phyloP scores from a whole-genome alignment of 306 rosid species.

The Acacia crassicarpa region DNA sequence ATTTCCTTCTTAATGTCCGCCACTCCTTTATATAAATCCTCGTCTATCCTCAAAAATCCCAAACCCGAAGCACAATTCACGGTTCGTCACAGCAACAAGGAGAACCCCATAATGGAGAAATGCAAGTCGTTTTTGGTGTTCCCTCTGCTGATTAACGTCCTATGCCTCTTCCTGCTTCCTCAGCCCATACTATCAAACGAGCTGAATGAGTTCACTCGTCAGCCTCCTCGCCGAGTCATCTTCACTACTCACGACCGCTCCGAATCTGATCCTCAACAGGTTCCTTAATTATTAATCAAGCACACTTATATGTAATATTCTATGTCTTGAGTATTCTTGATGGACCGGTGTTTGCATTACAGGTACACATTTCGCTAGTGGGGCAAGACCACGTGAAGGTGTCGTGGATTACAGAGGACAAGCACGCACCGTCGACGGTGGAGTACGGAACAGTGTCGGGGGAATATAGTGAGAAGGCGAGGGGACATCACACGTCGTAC shows the following conservation, averaged over 20 bases:
- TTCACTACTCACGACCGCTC: slow-evolving; percentile 37
- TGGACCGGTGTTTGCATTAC: neutral
- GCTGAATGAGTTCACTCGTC: slow-evolving; percentile 30
- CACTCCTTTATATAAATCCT: slow-evolving; percentile 1
- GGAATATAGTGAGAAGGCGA: slow-evolving; percentile 30
- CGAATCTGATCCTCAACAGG: slow-evolving; percentile 52
- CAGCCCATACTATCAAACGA: slow-evolving; percentile 27
- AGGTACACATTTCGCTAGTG: slow-evolving; percentile 71
- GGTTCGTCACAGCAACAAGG: neutral
- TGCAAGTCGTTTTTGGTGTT: neutral
- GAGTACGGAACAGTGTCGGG: slow-evolving; percentile 35
- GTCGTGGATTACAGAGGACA: slow-evolving; percentile 62
- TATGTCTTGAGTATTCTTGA: neutral
- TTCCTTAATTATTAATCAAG: neutral
- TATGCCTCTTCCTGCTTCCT: slow-evolving; percentile 31
- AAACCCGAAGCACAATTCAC: neutral
- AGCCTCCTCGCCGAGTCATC: slow-evolving; percentile 33
- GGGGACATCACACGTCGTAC: slow-evolving; percentile 31
- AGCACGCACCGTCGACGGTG: slow-evolving; percentile 34
- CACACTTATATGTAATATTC: neutral
- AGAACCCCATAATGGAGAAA: slow-evolving; percentile 1
- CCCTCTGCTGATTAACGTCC: slow-evolving; percentile 23
- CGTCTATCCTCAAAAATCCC: slow-evolving; percentile 4
- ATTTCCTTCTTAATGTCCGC: neutral
- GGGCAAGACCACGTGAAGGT: slow-evolving; percentile 58